A percentile compares a stretch with the other conserved stretches of the same genome.
Conservation (phyloP, 2,329 filamentous ascomycete genomes). For the Microthyrium microscopicum region DNA sequence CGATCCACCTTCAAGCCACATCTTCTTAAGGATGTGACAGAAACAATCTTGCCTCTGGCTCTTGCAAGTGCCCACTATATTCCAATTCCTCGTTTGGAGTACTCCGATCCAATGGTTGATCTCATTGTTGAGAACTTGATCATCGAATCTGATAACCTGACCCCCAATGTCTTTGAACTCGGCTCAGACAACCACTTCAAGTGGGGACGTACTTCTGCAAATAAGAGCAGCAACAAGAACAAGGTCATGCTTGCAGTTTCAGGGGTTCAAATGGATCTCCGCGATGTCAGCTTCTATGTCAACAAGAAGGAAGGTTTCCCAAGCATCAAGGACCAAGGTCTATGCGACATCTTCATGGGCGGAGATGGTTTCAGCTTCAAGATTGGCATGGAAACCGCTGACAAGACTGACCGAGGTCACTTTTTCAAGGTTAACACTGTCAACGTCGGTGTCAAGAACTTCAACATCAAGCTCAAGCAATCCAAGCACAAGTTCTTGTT, state of each 20-base stretch:
- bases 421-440: conserved; percentile 94
- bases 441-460: conserved; percentile 61
- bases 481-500: conserved; percentile 92
- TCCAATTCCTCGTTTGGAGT: conserved; percentile 86
- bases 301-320: conserved; percentile 93
- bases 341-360: conserved; percentile 75
- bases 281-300: conserved; percentile 83
- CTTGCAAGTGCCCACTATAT: conserved; percentile 82
- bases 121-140: conserved; percentile 87
- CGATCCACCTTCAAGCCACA: conserved; percentile 86
- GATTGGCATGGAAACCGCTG: conserved; percentile 68
- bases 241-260: conserved; percentile 72
- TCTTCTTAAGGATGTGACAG: conserved; percentile 71
- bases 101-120: conserved; percentile 68
- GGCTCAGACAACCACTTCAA: conserved; percentile 87
- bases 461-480: conserved; percentile 81
- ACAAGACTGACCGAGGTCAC: conserved; percentile 57
- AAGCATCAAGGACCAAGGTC: conserved; percentile 67
- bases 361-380: conserved; percentile 85
- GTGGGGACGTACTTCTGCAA: conserved; percentile 79
- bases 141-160: conserved; percentile 90
- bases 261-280: conserved; percentile 80
- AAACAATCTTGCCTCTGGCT: conserved; percentile 67
- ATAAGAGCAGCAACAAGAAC: conserved; percentile 70
- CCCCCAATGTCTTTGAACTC: conserved; percentile 81